A percentile compares a stretch with the other conserved stretches of the same genome.
Conservation (phyloP, 2,329 filamentous ascomycete genomes). For the Aspergillus intermedius region DNA sequence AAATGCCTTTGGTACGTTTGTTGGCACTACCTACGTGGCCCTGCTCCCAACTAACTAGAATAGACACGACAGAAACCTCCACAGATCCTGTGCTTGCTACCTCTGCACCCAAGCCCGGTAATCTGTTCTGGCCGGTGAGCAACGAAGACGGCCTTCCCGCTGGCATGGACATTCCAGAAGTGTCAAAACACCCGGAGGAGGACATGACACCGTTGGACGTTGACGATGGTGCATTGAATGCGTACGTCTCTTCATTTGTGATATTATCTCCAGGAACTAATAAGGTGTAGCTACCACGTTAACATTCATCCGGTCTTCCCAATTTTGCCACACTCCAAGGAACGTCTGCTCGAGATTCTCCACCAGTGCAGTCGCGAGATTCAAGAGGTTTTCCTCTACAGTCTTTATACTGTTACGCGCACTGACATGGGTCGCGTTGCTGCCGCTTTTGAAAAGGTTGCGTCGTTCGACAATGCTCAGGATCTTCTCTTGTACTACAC, state of each 20-base stretch:
- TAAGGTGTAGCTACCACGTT: slow-evolving; percentile 30
- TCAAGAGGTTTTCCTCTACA: slow-evolving; percentile 37
- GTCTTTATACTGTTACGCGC: slow-evolving; percentile 34
- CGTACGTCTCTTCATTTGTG: slow-evolving; percentile 19
- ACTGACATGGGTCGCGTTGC: slow-evolving; percentile 30
- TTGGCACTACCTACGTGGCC: not conserved
- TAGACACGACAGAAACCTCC: slow-evolving; percentile 21
- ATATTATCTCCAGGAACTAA: slow-evolving; percentile 8
- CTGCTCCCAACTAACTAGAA: slow-evolving; percentile 6
- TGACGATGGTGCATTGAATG: slow-evolving; percentile 35
- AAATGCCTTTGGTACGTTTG: slow-evolving; percentile 27
- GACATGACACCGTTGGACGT: slow-evolving; percentile 30
- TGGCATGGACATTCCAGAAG: slow-evolving; percentile 26
- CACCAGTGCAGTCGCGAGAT: slow-evolving; percentile 34
- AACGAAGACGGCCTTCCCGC: slow-evolving; percentile 27
- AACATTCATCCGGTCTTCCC: slow-evolving; percentile 37
- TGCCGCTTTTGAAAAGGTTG: slow-evolving; percentile 28
- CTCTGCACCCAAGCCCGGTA: slow-evolving; percentile 28
- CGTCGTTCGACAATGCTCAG: slow-evolving; percentile 35
- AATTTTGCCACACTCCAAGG: slow-evolving; percentile 35
- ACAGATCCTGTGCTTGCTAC: slow-evolving; percentile 33
- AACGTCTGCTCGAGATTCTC: slow-evolving; percentile 31
- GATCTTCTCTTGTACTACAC: slow-evolving; percentile 34
- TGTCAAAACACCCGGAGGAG: slow-evolving; percentile 27
- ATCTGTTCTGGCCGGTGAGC: slow-evolving; percentile 34